These are phyloP conservation scores for Salicornia ramosissima DNA, from an alignment of 148 eudicot genomes.

Conservation along the genomic window DNA sequence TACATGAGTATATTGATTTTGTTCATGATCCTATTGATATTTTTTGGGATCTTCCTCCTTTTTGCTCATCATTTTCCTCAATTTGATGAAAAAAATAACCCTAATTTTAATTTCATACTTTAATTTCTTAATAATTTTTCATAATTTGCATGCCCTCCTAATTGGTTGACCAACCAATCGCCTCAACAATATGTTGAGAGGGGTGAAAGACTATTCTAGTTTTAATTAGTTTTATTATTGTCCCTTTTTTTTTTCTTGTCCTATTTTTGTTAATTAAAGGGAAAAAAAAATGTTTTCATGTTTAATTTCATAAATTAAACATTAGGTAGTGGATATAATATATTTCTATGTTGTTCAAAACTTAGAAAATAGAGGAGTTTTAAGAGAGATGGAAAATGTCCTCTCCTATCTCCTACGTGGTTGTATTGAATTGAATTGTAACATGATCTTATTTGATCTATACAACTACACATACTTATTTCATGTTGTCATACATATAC, in stretches of 20 bases:
- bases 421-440: constrained; percentile 10
- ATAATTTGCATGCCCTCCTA: background rate
- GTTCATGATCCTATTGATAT: constrained; percentile 51
- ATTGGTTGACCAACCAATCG: constrained; percentile 8
- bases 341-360: constrained; percentile 10
- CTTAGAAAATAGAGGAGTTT: constrained; percentile 13
- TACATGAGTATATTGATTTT: constrained; percentile 50
- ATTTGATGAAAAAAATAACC: constrained; percentile 15
- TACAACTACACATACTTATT: background rate
- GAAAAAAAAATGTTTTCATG: constrained; percentile 2
- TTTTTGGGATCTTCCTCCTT: constrained; percentile 75
- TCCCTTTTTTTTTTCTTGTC: background rate
- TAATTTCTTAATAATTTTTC: background rate
- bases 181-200: constrained; percentile 21
- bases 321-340: background rate
- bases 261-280: background rate
- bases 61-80: constrained; percentile 39
- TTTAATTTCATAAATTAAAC: background rate
- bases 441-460: background rate
- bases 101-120: background rate
- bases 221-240: background rate
- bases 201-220: constrained; percentile 19
- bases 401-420: constrained; percentile 36
- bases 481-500: too few species aligned
- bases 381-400: constrained; percentile 40